Conservation (phyloP, 306 rosid genomes). For the Cucumis hystrix region DNA sequence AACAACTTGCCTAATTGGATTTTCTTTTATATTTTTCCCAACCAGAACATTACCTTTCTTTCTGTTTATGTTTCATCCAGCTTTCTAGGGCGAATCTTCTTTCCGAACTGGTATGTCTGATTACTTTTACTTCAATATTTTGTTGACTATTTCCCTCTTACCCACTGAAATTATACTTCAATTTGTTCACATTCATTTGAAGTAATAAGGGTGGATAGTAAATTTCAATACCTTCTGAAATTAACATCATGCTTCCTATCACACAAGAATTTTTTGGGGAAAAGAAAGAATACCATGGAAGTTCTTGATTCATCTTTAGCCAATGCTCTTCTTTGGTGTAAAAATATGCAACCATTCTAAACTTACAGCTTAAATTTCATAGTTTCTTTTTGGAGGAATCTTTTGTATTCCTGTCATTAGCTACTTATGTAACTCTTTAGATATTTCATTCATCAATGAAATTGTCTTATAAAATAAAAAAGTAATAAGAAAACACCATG, state of each 20-base stretch:
- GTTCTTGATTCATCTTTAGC: too few species aligned
- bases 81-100: constrained; percentile 86
- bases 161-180: background rate
- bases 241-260: background rate
- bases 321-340: too few species aligned
- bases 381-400: too few species aligned
- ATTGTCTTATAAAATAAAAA: too few species aligned
- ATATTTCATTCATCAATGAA: too few species aligned
- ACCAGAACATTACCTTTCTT: background rate
- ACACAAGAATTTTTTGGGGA: too few species aligned
- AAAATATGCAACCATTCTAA: too few species aligned
- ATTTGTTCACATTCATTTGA: background rate
- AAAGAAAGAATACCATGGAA: too few species aligned
- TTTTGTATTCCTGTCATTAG: too few species aligned
- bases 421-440: too few species aligned
- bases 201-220: background rate
- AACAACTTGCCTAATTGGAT: constrained; percentile 3
- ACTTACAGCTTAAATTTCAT: too few species aligned
- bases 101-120: constrained; percentile 66
- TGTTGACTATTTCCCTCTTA: background rate
- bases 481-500: background rate
- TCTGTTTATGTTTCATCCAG: constrained; percentile 32
- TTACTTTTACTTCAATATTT: background rate
- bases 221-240: background rate
- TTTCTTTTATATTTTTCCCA: constrained; percentile 2